These are phyloP conservation scores for Scedosporium aurantiacum DNA, from an alignment of 2,329 filamentous ascomycete genomes.

Conservation along the genomic window DNA sequence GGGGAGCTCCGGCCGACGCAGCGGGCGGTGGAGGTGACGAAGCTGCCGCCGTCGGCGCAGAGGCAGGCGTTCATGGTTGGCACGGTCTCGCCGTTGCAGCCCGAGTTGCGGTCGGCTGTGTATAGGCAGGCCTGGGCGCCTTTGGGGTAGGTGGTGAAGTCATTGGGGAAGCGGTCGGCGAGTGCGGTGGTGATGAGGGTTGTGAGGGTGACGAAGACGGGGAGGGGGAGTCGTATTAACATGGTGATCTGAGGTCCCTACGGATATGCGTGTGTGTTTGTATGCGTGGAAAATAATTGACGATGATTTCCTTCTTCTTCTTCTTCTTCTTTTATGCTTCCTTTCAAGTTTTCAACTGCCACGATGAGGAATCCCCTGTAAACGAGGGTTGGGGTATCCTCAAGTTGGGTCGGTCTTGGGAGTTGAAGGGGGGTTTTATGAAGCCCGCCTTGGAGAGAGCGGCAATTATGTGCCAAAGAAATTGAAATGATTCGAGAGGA, in stretches of 20 bases:
- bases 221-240: background rate
- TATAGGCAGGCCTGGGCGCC: slow-evolving; percentile 29
- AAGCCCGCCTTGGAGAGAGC: no score
- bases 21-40: slow-evolving; percentile 33
- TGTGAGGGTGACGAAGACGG: slow-evolving; percentile 18
- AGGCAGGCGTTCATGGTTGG: slow-evolving; percentile 35
- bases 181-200: slow-evolving; percentile 14
- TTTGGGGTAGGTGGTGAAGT: slow-evolving; percentile 24
- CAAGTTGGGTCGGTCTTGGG: no score
- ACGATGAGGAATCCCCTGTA: no score
- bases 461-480: no score
- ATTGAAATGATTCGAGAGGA: no score
- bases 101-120: slow-evolving; percentile 24
- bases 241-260: background rate
- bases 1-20: slow-evolving; percentile 30
- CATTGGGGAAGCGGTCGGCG: slow-evolving; percentile 16
- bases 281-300: background rate
- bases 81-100: slow-evolving; percentile 29
- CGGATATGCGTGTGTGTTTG: no score
- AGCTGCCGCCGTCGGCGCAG: slow-evolving; percentile 35
- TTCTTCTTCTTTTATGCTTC: no score
- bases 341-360: no score
- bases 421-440: no score
- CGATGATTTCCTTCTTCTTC: background rate
- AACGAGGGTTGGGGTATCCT: no score